phyloP scores from a whole-genome alignment of 1,139 yeast genomes.

The Ogataea hybrid region DNA sequence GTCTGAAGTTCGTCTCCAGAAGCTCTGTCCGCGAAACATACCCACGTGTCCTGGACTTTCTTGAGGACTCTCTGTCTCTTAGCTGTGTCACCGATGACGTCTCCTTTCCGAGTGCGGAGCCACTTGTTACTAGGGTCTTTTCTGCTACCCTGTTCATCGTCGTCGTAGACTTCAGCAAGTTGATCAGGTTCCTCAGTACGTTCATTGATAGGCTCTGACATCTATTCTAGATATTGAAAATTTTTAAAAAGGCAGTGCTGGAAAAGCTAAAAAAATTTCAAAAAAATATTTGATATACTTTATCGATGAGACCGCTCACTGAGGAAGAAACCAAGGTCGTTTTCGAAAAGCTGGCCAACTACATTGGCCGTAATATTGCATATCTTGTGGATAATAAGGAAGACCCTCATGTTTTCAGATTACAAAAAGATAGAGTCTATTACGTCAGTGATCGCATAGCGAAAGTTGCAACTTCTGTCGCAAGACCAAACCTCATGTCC shows the following conservation, averaged over 20 bases:
- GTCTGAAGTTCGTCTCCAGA: neutral
- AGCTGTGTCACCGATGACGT: conserved; percentile 34
- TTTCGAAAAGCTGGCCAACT: conserved; percentile 93
- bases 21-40: conserved; percentile 35
- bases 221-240: conserved; percentile 7
- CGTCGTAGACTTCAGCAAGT: conserved; percentile 18
- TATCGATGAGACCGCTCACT: conserved; percentile 84
- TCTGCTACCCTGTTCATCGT: conserved; percentile 26
- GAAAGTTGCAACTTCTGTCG: conserved; percentile 83
- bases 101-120: conserved; percentile 46
- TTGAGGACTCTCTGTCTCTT: conserved; percentile 37
- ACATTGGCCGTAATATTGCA: conserved; percentile 92
- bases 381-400: conserved; percentile 83
- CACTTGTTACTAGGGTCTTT: conserved; percentile 46
- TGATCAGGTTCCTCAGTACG: conserved; percentile 11
- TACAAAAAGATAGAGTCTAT: conserved; percentile 95
- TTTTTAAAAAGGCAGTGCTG: conserved; percentile 7
- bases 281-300: conserved; percentile 5
- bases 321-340: conserved; percentile 97
- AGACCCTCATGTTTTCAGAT: conserved; percentile 90
- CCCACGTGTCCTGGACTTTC: conserved; percentile 50
- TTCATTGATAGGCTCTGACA: conserved; percentile 4
- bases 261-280: conserved; percentile 5
- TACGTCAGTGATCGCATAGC: conserved; percentile 84
- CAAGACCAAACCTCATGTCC: conserved; percentile 88